Base-by-base conservation (phyloP, 768 basidiomycete genomes). In the Pisolithus sp. region DNA sequence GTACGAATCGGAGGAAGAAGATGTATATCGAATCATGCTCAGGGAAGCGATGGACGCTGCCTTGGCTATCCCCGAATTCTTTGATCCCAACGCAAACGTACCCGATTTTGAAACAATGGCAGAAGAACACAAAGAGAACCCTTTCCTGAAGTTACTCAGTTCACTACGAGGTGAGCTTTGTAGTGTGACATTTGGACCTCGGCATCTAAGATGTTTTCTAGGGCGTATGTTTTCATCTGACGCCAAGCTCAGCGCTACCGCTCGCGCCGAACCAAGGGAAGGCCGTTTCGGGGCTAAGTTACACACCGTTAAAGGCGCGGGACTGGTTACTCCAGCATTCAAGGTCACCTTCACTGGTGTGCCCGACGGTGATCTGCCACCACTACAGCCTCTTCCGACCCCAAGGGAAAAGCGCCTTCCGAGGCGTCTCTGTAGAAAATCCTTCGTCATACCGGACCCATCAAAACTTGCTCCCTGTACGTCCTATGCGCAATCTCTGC, bases 11-110 rank as follows among this genome's bases (percentile, higher is more conserved):
- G 87, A 86, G 43, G 78, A 83, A 52, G 86, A 86, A 55, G 86
- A 85, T 49, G 75, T 78, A 54, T 64, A 88, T 26, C 71, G 82
- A 18, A 79, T 80, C 30, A 63, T 83, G 69, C 55, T 82, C 24
- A 75, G 81, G 46, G 83, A 86, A 60, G 89, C 88, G 4, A 86
- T 89, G 85, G 81, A 88, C 53, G 71, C 76, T 17, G 82, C 79
- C 0, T 72, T 78, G 58, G 71, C 80, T 47, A 73, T 68, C 39
- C 71, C 78, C 18, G 83, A 83, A 50, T 82, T 81, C 64, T 73
- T 80, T 46, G 79, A 85, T 60, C 71, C 72, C 28, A 72, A 68
- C 50, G 71, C 72, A 7, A 62, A 68, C 3, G 71, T 76, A 4
- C 71, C 80, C 48, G 72, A 77, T 46, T 74, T 76, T 44, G 63